Base-by-base conservation (phyloP, 139 green algal species). In the Micractinium sp. region DNA sequence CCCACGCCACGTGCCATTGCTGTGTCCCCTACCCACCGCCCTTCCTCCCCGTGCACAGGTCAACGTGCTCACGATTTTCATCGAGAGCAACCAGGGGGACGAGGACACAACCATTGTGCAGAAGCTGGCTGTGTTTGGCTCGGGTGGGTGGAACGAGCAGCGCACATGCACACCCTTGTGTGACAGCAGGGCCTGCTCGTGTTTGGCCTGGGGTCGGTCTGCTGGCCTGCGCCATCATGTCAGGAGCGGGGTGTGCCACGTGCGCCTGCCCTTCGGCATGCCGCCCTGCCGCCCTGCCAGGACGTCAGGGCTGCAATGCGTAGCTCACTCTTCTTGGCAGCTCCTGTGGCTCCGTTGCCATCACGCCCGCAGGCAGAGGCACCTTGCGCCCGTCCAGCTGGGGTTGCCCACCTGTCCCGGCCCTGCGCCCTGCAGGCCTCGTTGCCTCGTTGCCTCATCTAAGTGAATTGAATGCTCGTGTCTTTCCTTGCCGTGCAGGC, bases 81-180 rank as follows among this genome's bases (percentile, higher is more conserved):
- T 97, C 13, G 94, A 94, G 41, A 88, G 83, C 87, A 97, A 98
- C 92, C 89, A 91, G 73, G 91, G 74, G 0, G 96, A 95, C 74
- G 94, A 94, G 77, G 96, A 97, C 60, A 93, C 86, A 0, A 98
- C 96, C 2, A 83, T 89, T 5, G 81, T 98, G 39, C 91, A 93
- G 60, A 97, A 96, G 88, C 92, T 98, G 22, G 80, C 84, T 12
- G 53, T 98, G 15, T 87, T 92, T 36, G 96, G 95, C 41, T 81
- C 85, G 16, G 35, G 85, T 88, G 41, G 9, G 85, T 78, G 16
- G 71, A 4, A 16, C 19, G 25, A 35, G 47, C 47, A 56, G 47
- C 5, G 47, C 47, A 56, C 47, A 56, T 9, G 47, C 47, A 56
- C 47, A 56, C 7, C 7, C 47, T 56, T 56, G 47, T 56, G 47